Base-by-base conservation (phyloP, 2,329 filamentous ascomycete genomes). In the Venturiaceae sp. region DNA sequence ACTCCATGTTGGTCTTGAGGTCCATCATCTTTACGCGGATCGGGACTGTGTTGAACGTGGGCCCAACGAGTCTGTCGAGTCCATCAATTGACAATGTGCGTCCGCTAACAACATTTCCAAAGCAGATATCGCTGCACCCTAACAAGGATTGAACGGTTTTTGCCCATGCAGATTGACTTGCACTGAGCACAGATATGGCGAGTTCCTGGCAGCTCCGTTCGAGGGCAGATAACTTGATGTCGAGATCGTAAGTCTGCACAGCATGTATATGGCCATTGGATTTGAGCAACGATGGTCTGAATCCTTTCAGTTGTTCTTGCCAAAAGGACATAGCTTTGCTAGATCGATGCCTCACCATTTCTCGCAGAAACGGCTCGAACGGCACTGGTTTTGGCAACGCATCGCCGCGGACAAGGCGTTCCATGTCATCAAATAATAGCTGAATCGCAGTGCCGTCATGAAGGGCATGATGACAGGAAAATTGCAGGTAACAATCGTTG, bases 31-130 rank as follows among this genome's bases (percentile, higher is more conserved):
- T 72, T 16, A 83, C 72, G 28, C 90, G 81, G 1, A 91, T 67
- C 0, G 92, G 90, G 13, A 96, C 72, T 0, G 92, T 95, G 67
- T 96, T 96, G 77, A 96, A 96, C 68, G 90, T 95, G 0, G 92
- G 92, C 0, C 89, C 90, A n/a, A 95, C 82, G 5, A 96, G 80
- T 3, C 79, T 76, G 37, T 92, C 84, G 11, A 92, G 75, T 0
- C 80, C 81, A 5, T 86, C 79, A 2, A 92, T 69, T 0, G 82
- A 73, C 9, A 89, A 68, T 0, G 84, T 86, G 7, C 92, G 83
- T 1, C 92, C 91, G 66, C 84, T 92, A 58, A 92, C 80, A 2
- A 96, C 86, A 64, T 90, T 94, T 0, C 92, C 92, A 66, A 96
- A 96, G 68, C 89, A 94, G 5, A 96, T 66, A 65, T 96, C 91